Evolutionary conservation across 768 basidiomycete genomes (phyloP).

Genomic region (Calocera cornea): DNA sequence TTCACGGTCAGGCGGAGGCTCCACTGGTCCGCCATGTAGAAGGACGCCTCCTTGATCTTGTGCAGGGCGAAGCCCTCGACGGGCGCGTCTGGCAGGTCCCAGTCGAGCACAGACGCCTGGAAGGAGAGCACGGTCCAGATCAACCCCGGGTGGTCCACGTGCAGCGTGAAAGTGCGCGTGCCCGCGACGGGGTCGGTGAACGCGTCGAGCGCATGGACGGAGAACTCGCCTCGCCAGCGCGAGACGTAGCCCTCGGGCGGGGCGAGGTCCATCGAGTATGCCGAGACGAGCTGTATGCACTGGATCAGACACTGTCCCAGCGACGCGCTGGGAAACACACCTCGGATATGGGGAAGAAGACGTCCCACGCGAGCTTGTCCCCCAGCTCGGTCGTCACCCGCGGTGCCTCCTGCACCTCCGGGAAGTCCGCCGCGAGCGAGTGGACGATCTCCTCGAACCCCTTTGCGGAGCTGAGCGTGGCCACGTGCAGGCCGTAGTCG

Average conservation of each 20-base stretch:
- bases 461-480: slow-evolving; percentile 68
- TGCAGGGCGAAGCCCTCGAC: slow-evolving; percentile 65
- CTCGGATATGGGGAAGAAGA: slow-evolving; percentile 64
- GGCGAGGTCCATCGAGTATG: slow-evolving; percentile 63
- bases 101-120: slow-evolving; percentile 74
- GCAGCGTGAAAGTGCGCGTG: slow-evolving; percentile 55
- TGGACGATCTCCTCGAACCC: slow-evolving; percentile 51
- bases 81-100: slow-evolving; percentile 71
- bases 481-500: slow-evolving; percentile 66
- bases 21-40: slow-evolving; percentile 65
- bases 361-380: slow-evolving; percentile 81
- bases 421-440: slow-evolving; percentile 47
- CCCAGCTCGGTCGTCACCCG: slow-evolving; percentile 38
- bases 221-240: slow-evolving; percentile 32
- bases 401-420: slow-evolving; percentile 16
- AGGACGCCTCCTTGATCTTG: slow-evolving; percentile 84
- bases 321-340: no score
- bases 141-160: slow-evolving; percentile 60
- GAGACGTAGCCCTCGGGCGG: slow-evolving; percentile 36
- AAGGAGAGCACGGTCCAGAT: slow-evolving; percentile 94
- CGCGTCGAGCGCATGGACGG: slow-evolving; percentile 46
- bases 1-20: slow-evolving; percentile 57
- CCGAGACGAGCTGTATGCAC: slow-evolving; percentile 55
- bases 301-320: slow-evolving; percentile 1
- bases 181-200: slow-evolving; percentile 40